A percentile compares a stretch with the other conserved stretches of the same genome.
Evolutionary conservation across 139 green algal species (phyloP).

Genomic region (Chlamydomonas sp.): DNA sequence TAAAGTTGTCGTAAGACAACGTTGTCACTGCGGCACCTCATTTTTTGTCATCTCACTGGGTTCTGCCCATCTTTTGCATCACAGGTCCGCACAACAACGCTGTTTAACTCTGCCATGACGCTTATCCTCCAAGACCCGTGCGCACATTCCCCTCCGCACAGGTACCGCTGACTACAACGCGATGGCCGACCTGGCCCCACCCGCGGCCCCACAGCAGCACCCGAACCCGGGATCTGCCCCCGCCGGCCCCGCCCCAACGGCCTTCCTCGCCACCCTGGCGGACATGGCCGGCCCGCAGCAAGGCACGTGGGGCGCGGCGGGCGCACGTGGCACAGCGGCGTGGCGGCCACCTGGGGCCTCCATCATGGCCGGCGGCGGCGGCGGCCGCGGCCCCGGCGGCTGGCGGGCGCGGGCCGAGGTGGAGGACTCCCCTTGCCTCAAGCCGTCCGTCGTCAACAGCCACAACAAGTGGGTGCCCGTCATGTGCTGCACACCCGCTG

Average conservation of each 20-base stretch:
- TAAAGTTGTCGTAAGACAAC: too few species aligned
- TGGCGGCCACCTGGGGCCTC: neutral
- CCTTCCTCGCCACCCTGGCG: too few species aligned
- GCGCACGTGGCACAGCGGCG: neutral
- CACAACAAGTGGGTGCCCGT: slow-evolving; percentile 4
- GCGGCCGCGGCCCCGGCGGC: neutral
- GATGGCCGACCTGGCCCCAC: neutral
- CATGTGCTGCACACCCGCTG: neutral
- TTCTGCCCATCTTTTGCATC: too few species aligned
- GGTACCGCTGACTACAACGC: slow-evolving; percentile 14
- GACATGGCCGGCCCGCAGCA: too few species aligned
- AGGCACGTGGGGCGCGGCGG: too few species aligned
- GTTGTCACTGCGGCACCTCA: neutral
- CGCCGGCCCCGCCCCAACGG: too few species aligned
- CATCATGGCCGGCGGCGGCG: neutral
- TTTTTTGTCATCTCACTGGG: neutral
- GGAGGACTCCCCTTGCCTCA: neutral
- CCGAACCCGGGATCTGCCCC: too few species aligned
- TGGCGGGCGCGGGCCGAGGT: slow-evolving; percentile 5
- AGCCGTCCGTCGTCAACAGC: slow-evolving; percentile 6
- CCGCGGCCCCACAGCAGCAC: neutral
- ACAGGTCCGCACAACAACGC: too few species aligned
- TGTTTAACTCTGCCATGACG: too few species aligned
- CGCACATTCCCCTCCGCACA: neutral
- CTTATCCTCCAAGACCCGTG: neutral